Base-by-base conservation (phyloP, 306 rosid species). In the Vigna angularis region DNA sequence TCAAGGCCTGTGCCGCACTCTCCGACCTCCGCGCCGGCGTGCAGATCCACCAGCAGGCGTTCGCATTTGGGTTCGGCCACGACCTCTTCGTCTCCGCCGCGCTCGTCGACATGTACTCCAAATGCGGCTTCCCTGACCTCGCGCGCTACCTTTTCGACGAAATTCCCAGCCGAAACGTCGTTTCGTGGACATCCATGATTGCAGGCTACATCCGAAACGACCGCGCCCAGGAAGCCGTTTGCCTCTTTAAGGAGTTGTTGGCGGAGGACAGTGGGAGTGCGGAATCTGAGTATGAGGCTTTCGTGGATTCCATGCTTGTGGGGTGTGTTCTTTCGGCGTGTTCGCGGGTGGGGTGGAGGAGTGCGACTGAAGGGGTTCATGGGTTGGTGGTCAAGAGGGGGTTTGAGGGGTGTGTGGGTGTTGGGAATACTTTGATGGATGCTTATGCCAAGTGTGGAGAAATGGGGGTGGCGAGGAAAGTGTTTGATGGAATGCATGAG, bases 351-450 rank as follows among this genome's bases (percentile, higher is more conserved):
- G 81, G 93, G 2, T 48, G 8, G 57, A 89, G 83, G 84, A 85
- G 86, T 72, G 50, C 86, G 53, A 89, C 96, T 0, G 89, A 85
- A 75, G 86, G 89, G 73, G 75, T 89, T 76, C 96, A 89, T 82
- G 90, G 97, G 9, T 78, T 86, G 2, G 92, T 88, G 82, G 22
- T 87, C 47, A 94, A 89, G 67, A 85, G 83, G 56, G 98, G 98
- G 48, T 83, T 94, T 72, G 85, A 83, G 16, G 88, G 68, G 74
- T 72, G 85, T 69, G 75, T 83, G 68, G 85, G 88, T 1, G 90
- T 88, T 79, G 91, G 90, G 69, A 94, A 94, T 79, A 92, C 93
- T 45, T 88, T 94, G 90, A 86, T 92, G 89, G 98, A 92, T 80
- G 93, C 96, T 12, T 94, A 90, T 85, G 93, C 98, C 13, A 92